phyloP scores from a whole-genome alignment of 2,329 filamentous ascomycete species.

The Neopestalotiopsis sp. region DNA sequence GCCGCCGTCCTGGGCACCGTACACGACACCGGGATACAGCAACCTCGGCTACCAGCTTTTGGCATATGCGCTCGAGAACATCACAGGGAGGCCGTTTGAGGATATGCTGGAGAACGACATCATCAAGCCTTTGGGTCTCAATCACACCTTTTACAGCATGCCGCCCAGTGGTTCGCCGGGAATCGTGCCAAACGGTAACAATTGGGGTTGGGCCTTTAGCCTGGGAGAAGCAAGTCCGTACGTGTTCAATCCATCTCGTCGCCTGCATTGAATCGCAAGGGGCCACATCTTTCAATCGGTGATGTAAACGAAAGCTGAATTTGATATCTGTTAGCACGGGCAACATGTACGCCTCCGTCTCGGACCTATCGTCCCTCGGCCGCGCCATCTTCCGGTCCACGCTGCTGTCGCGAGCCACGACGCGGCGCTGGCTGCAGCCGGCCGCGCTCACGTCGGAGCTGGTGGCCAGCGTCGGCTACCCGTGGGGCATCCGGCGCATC shows the following conservation, averaged over 20 bases:
- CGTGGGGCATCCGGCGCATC: conserved; percentile 49
- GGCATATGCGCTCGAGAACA: conserved; percentile 34
- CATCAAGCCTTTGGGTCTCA: conserved; percentile 26
- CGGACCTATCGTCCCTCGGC: conserved; percentile 48
- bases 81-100: conserved; percentile 26
- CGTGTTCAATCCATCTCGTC: conserved; percentile 22
- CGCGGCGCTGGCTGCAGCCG: conserved; percentile 51
- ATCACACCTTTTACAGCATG: conserved; percentile 30
- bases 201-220: conserved; percentile 38
- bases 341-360: conserved; percentile 48
- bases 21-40: conserved; percentile 31
- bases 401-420: conserved; percentile 39
- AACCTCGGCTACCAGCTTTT: conserved; percentile 34
- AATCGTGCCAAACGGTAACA: conserved; percentile 27
- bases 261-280: too few relatives aligned
- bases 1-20: conserved; percentile 32
- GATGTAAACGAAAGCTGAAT: neutral
- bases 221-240: conserved; percentile 46
- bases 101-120: conserved; percentile 30
- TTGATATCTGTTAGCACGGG: conserved; percentile 36
- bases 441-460: conserved; percentile 41
- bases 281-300: too few relatives aligned
- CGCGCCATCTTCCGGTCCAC: conserved; percentile 45
- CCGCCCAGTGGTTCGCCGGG: conserved; percentile 24
- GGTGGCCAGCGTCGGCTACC: conserved; percentile 43